Conservation (phyloP, 1,284 basidiomycete species). For the Puccinia novopanici region DNA sequence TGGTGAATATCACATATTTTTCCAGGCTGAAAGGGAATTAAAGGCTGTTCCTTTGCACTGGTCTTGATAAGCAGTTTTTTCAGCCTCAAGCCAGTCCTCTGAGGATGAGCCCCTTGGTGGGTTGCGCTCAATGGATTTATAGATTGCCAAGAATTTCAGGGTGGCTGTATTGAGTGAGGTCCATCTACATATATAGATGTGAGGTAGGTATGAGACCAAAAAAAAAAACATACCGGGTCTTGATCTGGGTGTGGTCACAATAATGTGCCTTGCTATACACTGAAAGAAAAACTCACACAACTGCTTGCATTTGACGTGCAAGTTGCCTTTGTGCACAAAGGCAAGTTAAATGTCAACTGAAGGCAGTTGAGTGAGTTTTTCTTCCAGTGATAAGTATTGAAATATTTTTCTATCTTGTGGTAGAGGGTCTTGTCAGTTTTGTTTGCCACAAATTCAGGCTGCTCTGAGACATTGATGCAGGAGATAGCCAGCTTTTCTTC, state of each 20-base stretch:
- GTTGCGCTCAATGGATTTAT: conserved; percentile 18
- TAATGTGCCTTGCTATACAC: conserved; percentile 14
- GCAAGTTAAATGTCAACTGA: no score
- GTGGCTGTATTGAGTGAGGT: neutral
- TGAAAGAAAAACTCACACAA: no score
- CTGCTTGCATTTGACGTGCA: no score
- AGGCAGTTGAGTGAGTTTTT: no score
- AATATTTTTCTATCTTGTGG: neutral
- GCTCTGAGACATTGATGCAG: no score
- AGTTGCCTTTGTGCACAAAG: no score
- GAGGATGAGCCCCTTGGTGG: conserved; percentile 1
- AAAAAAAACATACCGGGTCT: neutral
- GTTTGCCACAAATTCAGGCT: no score
- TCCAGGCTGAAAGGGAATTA: neutral
- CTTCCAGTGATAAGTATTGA: no score
- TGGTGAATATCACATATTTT: neutral
- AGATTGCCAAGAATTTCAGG: neutral
- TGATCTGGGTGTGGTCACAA: neutral
- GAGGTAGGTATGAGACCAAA: neutral
- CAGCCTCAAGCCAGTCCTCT: neutral
- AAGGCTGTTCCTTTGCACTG: neutral
- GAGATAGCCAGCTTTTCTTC: no score
- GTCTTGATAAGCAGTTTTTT: conserved; percentile 7
- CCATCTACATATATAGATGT: neutral
- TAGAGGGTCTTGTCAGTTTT: neutral